phyloP scores from a whole-genome alignment of 2,329 filamentous ascomycete species.

The Graphium sp. region DNA sequence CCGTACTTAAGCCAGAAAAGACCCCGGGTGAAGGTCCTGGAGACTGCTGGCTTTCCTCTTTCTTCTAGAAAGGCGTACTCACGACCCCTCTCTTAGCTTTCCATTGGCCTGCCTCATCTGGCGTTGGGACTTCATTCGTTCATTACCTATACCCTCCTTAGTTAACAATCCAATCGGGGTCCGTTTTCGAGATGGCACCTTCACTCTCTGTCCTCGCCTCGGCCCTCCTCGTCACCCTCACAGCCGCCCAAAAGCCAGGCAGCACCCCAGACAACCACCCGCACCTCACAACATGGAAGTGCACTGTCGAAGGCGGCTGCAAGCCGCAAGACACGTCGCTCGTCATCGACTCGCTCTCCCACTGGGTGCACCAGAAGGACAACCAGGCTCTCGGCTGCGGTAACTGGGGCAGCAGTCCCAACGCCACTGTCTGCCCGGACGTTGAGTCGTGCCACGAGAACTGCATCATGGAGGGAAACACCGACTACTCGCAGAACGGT shows the following conservation, averaged over 20 bases:
- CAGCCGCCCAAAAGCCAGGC: conserved; percentile 20
- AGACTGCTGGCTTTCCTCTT: too few species aligned
- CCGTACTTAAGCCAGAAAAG: too few species aligned
- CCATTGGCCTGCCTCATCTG: too few species aligned
- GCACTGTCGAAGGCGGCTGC: conserved; percentile 31
- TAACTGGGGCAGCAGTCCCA: conserved; percentile 15
- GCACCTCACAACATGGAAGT: conserved; percentile 30
- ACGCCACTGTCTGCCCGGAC: conserved; percentile 28
- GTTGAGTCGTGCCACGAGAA: conserved; percentile 31
- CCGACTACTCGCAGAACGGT: conserved; percentile 22
- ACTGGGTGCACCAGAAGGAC: conserved; percentile 23
- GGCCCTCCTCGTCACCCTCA: conserved; percentile 10
- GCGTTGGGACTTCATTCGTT: too few species aligned
- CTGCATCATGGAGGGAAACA: conserved; percentile 33
- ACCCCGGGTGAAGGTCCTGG: too few species aligned
- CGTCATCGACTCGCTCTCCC: conserved; percentile 29
- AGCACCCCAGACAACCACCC: conserved; percentile 28
- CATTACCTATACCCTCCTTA: too few species aligned
- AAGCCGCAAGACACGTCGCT: conserved; percentile 25
- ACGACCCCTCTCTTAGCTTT: too few species aligned
- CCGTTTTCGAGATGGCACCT: too few species aligned
- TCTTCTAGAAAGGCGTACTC: too few species aligned
- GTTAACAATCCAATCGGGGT: too few species aligned
- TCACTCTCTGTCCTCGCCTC: conserved; percentile 5
- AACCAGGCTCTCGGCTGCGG: conserved; percentile 15